Percentiles rank a stretch among this genome's conserved stretches.
Conservation (phyloP, 805 yeast species). For the Limtongia smithiae region DNA sequence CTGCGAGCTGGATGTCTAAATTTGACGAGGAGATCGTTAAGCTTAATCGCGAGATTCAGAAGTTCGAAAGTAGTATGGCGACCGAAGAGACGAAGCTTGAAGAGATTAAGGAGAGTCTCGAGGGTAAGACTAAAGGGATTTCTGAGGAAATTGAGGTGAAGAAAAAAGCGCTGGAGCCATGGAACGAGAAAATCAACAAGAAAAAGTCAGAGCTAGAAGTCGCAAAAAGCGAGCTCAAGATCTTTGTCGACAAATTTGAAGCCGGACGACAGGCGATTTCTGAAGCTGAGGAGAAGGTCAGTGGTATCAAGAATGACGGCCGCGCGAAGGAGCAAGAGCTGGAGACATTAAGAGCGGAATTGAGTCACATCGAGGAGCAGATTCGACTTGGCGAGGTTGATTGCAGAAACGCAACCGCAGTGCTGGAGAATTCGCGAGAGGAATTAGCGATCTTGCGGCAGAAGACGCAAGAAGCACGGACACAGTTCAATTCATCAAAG, state of each 20-base stretch:
- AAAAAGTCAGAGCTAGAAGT: constrained; percentile 63
- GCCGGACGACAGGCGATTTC: constrained; percentile 47
- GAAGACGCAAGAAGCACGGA: constrained; percentile 62
- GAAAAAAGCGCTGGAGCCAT: constrained; percentile 74
- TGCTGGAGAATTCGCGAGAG: constrained; percentile 52
- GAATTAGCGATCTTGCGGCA: constrained; percentile 56
- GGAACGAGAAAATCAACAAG: constrained; percentile 64
- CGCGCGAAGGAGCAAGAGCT: constrained; percentile 49
- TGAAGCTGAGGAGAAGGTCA: constrained; percentile 45
- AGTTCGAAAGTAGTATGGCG: constrained; percentile 46
- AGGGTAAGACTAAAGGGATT: constrained; percentile 68
- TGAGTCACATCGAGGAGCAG: constrained; percentile 50
- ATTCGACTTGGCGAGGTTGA: constrained; percentile 57
- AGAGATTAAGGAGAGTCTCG: constrained; percentile 59
- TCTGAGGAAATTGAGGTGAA: constrained; percentile 60
- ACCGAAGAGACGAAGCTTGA: constrained; percentile 58
- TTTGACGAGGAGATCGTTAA: constrained; percentile 46
- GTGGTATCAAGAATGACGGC: constrained; percentile 48
- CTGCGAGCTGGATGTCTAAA: constrained; percentile 47
- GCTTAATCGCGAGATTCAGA: constrained; percentile 45
- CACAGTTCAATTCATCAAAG: constrained; percentile 53
- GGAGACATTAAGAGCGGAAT: constrained; percentile 47
- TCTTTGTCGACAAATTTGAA: constrained; percentile 48
- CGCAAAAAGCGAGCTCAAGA: constrained; percentile 60
- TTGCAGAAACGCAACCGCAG: constrained; percentile 46